These are phyloP conservation scores for Tuber umbilicatum DNA, from an alignment of 495 filamentous ascomycete species.

Conservation along the genomic window DNA sequence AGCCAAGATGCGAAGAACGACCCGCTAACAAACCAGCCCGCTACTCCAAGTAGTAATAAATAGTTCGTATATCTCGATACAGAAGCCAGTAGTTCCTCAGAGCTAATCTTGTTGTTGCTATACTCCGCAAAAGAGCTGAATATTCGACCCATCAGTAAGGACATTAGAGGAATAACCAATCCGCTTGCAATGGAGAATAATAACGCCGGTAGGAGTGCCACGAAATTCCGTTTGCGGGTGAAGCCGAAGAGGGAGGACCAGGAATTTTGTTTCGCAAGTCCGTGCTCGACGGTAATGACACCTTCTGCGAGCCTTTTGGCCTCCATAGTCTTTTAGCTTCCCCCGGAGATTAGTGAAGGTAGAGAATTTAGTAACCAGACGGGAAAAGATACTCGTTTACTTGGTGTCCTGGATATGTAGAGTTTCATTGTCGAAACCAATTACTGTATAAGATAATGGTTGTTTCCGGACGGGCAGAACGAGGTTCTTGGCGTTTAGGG, in stretches of 20 bases:
- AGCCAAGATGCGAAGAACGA: slow-evolving; percentile 63
- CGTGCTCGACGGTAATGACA: neutral
- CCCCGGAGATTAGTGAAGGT: neutral
- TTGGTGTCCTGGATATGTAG: neutral
- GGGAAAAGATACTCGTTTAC: neutral
- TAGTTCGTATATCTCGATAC: slow-evolving; percentile 54
- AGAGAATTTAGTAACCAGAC: neutral
- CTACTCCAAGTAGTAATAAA: slow-evolving; percentile 56
- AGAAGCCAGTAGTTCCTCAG: slow-evolving; percentile 50
- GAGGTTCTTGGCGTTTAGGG: neutral
- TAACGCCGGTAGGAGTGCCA: slow-evolving; percentile 50
- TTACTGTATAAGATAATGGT: slow-evolving; percentile 3
- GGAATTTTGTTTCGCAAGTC: neutral
- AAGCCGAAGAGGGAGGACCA: slow-evolving; percentile 64
- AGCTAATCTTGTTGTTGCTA: slow-evolving; percentile 51
- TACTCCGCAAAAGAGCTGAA: slow-evolving; percentile 66
- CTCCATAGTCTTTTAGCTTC: neutral
- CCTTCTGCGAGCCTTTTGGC: neutral
- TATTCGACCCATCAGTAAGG: slow-evolving; percentile 66
- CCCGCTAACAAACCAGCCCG: slow-evolving; percentile 59
- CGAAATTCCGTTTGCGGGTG: slow-evolving; percentile 57
- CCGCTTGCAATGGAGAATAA: slow-evolving; percentile 57
- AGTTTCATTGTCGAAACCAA: neutral
- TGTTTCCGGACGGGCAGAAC: neutral
- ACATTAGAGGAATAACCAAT: slow-evolving; percentile 55